Conservation (phyloP, 441 rosid species). For the Syzygium syzygioides region DNA sequence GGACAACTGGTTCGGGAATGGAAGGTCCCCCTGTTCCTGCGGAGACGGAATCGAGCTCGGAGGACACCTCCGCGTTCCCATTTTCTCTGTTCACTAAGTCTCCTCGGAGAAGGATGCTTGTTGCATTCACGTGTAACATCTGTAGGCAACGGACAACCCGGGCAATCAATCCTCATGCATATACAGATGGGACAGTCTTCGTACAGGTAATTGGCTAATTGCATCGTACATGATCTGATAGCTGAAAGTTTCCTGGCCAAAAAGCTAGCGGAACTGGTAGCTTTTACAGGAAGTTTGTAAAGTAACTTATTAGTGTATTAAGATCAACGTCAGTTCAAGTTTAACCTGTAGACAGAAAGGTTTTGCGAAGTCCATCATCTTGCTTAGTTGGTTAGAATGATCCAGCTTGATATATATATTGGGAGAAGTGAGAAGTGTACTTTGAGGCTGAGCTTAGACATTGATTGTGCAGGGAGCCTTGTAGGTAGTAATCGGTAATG, state of each 20-base stretch:
- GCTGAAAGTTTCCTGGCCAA: not conserved
- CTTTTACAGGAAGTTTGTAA: not conserved
- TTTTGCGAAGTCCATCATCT: not conserved
- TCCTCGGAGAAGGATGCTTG: conserved; percentile 14
- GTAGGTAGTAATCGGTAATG: not conserved
- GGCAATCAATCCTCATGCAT: conserved; percentile 16
- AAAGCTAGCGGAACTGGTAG: not conserved
- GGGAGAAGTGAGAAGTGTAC: not conserved
- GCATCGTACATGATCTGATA: not conserved
- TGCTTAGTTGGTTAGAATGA: not conserved
- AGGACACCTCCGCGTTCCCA: not conserved
- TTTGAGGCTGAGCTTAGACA: not conserved
- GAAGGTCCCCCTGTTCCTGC: conserved; percentile 2
- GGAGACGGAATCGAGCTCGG: not conserved
- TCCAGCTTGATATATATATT: not conserved
- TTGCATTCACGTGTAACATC: conserved; percentile 12
- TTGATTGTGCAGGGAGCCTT: not conserved
- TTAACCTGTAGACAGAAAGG: not conserved
- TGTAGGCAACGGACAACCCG: conserved; percentile 13
- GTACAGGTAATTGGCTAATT: conserved; percentile 5
- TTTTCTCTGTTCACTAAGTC: conserved; percentile 11
- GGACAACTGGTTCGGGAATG: not conserved
- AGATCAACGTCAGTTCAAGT: not conserved
- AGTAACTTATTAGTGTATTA: not conserved
- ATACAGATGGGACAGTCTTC: conserved; percentile 14